phyloP scores from a whole-genome alignment of 345 rosid genomes.

The Melaleuca quinquenervia region DNA sequence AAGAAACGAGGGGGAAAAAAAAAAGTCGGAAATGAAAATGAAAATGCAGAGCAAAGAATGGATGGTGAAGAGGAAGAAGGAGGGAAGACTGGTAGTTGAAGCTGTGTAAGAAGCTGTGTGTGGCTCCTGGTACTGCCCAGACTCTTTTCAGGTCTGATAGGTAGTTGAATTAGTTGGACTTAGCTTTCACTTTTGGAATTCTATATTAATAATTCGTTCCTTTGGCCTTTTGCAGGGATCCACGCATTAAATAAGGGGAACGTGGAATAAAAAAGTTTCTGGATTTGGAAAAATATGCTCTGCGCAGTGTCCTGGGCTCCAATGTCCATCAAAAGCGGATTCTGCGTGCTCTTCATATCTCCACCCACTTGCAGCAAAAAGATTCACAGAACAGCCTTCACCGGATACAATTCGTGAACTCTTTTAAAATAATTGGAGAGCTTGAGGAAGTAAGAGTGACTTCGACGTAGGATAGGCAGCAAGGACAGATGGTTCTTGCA shows the following conservation, averaged over 20 bases:
- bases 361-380: background rate
- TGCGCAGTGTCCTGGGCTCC: background rate
- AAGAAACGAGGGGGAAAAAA: background rate
- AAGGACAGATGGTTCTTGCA: background rate
- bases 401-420: background rate
- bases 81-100: conserved; percentile 8
- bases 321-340: background rate
- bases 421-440: background rate
- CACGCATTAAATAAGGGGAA: background rate
- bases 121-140: background rate
- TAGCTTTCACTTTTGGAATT: background rate
- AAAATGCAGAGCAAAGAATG: background rate
- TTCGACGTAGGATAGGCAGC: background rate
- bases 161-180: conserved; percentile 1
- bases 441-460: background rate
- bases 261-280: background rate
- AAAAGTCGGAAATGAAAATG: background rate
- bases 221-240: background rate
- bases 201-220: background rate
- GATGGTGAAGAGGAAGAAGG: background rate
- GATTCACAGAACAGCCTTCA: background rate
- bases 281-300: background rate
- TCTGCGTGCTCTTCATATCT: background rate
- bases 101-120: background rate
- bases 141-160: background rate